A percentile compares a stretch with the other conserved stretches of the same genome.
These are phyloP conservation scores for Mucor saturninus DNA, from an alignment of 371 early-diverging fungal genomes.

Conservation along the genomic window DNA sequence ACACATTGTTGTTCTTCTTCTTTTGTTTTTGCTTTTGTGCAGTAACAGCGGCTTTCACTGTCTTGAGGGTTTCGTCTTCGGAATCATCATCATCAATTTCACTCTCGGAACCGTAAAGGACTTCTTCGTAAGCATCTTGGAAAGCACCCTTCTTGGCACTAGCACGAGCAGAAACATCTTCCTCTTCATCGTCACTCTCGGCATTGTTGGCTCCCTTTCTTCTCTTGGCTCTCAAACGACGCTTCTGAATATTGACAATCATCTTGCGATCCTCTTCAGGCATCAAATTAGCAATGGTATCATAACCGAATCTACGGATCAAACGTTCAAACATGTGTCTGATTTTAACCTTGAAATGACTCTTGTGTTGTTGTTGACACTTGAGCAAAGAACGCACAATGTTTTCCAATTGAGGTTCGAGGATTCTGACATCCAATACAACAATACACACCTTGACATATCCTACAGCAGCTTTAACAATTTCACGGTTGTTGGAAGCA, in stretches of 20 bases:
- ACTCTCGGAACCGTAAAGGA: constrained; percentile 89
- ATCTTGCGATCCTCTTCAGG: constrained; percentile 92
- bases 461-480: constrained; percentile 89
- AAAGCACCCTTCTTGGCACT: constrained; percentile 56
- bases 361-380: constrained; percentile 87
- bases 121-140: constrained; percentile 87
- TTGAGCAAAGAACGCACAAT: constrained; percentile 73
- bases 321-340: constrained; percentile 94
- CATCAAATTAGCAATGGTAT: constrained; percentile 74
- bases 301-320: constrained; percentile 80
- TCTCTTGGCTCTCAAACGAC: constrained; percentile 86
- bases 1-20: constrained; percentile 44
- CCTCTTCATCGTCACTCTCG: constrained; percentile 55
- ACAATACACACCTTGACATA: constrained; percentile 93
- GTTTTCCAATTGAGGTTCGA: constrained; percentile 69
- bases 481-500: constrained; percentile 83
- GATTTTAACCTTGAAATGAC: constrained; percentile 88
- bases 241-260: constrained; percentile 90
- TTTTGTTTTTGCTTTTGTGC: constrained; percentile 48
- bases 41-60: constrained; percentile 35
- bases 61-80: constrained; percentile 48
- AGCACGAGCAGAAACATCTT: constrained; percentile 37
- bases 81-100: constrained; percentile 81
- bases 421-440: constrained; percentile 68
- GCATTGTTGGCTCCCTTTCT: constrained; percentile 56